A percentile compares a stretch with the other conserved stretches of the same genome.
phyloP scores from a whole-genome alignment of 164 flowering plant genomes.

The Malania oleifera region DNA sequence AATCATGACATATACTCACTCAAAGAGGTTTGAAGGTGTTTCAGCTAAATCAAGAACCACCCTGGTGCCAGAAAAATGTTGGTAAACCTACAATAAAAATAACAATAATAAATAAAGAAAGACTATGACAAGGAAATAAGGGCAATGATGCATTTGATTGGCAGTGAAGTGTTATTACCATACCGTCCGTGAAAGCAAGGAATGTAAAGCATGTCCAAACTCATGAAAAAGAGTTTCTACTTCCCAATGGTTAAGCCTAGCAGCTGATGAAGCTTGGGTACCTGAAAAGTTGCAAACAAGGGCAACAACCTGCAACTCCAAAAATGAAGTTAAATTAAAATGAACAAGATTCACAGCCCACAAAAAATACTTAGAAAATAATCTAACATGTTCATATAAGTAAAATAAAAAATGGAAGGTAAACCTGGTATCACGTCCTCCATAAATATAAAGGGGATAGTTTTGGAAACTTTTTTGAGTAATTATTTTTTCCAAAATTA shows the following conservation, averaged over 20 bases:
- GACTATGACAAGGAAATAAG: background rate
- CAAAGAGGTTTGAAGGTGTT: slow-evolving; percentile 91
- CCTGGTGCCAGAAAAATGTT: slow-evolving; percentile 97
- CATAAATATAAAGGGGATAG: no score
- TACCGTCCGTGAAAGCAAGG: slow-evolving; percentile 97
- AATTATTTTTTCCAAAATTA: no score
- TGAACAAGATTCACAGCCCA: background rate
- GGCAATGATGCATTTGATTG: background rate
- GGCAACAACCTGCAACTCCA: slow-evolving; percentile 72
- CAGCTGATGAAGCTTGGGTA: slow-evolving; percentile 40
- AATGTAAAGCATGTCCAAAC: slow-evolving; percentile 99
- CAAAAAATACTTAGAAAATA: background rate
- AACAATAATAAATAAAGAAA: background rate
- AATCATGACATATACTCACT: no score
- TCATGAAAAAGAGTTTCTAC: slow-evolving; percentile 95
- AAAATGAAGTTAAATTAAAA: background rate
- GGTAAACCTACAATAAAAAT: slow-evolving; percentile 59
- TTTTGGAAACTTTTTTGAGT: no score
- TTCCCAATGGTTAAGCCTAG: slow-evolving; percentile 77
- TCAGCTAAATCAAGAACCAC: slow-evolving; percentile 93
- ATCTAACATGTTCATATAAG: background rate
- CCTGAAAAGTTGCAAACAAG: slow-evolving; percentile 88
- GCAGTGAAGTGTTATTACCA: background rate
- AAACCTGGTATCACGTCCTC: no score
- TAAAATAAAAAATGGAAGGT: no score